Percentiles rank a stretch among this genome's conserved stretches.
These are phyloP conservation scores for Abrus precatorius DNA, from an alignment of 306 rosid species.

Conservation along the genomic window DNA sequence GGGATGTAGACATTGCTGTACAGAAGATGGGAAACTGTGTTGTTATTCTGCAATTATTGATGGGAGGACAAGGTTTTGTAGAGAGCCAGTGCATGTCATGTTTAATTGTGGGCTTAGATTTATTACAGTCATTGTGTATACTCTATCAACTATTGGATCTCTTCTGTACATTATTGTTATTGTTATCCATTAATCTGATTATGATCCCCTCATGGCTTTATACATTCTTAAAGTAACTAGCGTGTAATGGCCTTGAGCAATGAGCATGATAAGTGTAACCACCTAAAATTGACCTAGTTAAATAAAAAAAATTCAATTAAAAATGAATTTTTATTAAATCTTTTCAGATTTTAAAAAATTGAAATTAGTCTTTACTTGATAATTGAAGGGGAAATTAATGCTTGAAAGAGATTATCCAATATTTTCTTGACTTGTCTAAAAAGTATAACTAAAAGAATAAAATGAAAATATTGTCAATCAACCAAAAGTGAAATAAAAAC, in stretches of 20 bases:
- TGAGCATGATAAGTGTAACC: neutral
- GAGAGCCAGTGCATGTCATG: conserved; percentile 55
- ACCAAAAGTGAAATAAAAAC: too few species aligned
- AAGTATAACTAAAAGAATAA: too few species aligned
- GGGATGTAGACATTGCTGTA: conserved; percentile 61
- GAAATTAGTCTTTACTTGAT: neutral
- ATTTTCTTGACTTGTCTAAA: too few species aligned
- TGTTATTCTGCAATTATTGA: conserved; percentile 48
- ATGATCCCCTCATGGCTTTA: conserved; percentile 10
- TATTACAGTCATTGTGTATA: conserved; percentile 50
- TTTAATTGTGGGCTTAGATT: conserved; percentile 51
- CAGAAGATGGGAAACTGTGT: conserved; percentile 58
- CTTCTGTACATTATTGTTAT: conserved; percentile 53
- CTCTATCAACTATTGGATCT: conserved; percentile 40
- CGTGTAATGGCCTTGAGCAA: neutral
- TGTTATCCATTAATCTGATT: neutral
- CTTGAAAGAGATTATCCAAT: neutral
- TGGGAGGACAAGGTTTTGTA: conserved; percentile 45
- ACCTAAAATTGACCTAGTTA: neutral
- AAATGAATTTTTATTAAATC: neutral
- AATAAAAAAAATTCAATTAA: neutral
- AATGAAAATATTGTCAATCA: too few species aligned
- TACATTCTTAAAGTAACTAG: neutral
- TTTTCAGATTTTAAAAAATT: neutral
- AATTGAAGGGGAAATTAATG: neutral